Evolutionary conservation across 2,329 filamentous ascomycete genomes (phyloP).

Genomic region (Tolypocladium nubicola): DNA sequence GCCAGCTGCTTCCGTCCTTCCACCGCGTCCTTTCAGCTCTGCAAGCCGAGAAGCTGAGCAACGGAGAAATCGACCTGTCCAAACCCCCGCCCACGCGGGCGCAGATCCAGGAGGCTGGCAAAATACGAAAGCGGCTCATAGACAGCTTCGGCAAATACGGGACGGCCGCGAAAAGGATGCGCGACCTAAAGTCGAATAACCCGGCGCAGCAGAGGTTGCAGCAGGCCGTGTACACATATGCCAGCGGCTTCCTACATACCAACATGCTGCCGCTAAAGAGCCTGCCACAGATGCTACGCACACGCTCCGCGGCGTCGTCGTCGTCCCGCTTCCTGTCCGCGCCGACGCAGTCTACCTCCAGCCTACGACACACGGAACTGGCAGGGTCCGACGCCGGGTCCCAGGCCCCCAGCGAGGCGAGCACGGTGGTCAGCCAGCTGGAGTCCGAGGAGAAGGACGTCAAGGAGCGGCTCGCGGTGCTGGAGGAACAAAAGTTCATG

Average conservation of each 20-base stretch:
- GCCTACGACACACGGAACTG: slow-evolving; percentile 35
- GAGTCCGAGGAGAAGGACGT: slow-evolving; percentile 79
- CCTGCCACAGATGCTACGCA: slow-evolving; percentile 53
- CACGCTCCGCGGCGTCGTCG: slow-evolving; percentile 21
- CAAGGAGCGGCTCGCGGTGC: slow-evolving; percentile 67
- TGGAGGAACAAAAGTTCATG: slow-evolving; percentile 87
- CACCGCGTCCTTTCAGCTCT: slow-evolving; percentile 65
- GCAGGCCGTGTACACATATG: slow-evolving; percentile 71
- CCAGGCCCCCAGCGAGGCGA: slow-evolving; percentile 35
- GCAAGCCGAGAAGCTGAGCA: slow-evolving; percentile 41
- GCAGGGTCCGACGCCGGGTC: slow-evolving; percentile 34
- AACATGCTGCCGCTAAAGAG: slow-evolving; percentile 85
- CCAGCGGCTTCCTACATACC: slow-evolving; percentile 72
- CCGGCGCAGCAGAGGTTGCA: slow-evolving; percentile 66
- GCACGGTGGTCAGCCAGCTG: slow-evolving; percentile 45
- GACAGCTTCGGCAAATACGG: slow-evolving; percentile 88
- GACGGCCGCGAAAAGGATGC: slow-evolving; percentile 66
- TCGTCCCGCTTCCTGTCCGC: slow-evolving; percentile 20
- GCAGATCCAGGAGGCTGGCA: slow-evolving; percentile 76
- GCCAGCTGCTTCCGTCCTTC: slow-evolving; percentile 70
- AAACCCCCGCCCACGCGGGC: slow-evolving; percentile 41
- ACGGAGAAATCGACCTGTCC: slow-evolving; percentile 23
- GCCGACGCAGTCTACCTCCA: slow-evolving; percentile 25
- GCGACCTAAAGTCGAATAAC: slow-evolving; percentile 65
- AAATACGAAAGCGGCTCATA: slow-evolving; percentile 79